Base-by-base conservation (phyloP, 352 stramenopile species). In the Phytophthora multivora region DNA sequence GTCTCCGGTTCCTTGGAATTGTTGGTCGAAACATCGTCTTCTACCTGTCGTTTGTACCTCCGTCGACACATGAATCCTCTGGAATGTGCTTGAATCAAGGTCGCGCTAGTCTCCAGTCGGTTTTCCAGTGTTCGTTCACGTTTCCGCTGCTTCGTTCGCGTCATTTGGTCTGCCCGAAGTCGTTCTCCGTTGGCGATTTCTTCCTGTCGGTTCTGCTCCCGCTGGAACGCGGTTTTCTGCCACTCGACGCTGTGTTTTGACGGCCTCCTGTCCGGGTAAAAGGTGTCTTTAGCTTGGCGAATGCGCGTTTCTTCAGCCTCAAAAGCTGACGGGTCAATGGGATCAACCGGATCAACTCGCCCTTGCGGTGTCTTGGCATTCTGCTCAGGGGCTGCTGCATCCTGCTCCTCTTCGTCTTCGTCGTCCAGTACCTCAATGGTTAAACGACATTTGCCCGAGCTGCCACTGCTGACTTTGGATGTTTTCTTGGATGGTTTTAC, bases 351-450 rank as follows among this genome's bases (percentile, higher is more conserved):
- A 5, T 71, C 12, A 28, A 25, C 28, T 47, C 16, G 35, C n/a
- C 19, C 15, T 10, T 7, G n/a, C 8, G 53, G 63, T 45, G 36
- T 33, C 15, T 50, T 58, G 4, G 7, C 13, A 8, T 21, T 42
- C 5, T 66, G 16, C 12, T 50, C 33, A 9, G 13, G 25, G 13
- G 36, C 59, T 58, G 33, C 1, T 49, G 7, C 52, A 19, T 31
- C 45, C 46, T 51, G 19, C 28, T 38, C 46, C 5, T 59, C 45
- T 2, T 71, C 51, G 2, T 83, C 66, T 0, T 75, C 73, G 21
- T 82, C 69, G 33, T 91, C 79, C 25, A 90, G 40, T 10, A 92
- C 81, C 61, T 92, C 81, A 39, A 92, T 90, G 0, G 83, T 92
- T 46, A 88, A 59, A 19, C 79, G 64, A 16, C 60, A 52, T 72